A percentile compares a stretch with the other conserved stretches of the same genome.
Evolutionary conservation across 768 basidiomycete species (phyloP).

Genomic region (Lactifluus rugatus): DNA sequence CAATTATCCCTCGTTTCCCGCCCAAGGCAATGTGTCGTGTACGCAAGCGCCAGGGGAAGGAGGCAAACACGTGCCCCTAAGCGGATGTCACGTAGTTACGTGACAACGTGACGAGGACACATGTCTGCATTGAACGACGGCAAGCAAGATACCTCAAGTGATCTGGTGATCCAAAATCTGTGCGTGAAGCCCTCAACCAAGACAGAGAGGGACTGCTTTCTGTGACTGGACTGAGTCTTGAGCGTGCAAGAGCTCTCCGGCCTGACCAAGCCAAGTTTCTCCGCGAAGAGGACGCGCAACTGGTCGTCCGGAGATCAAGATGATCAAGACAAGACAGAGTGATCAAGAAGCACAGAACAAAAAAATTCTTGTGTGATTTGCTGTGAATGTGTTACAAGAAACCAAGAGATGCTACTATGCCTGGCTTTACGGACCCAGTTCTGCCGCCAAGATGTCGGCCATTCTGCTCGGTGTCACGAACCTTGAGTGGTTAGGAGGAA

Average conservation of each 20-base stretch:
- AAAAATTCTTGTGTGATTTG: slow-evolving; percentile 8
- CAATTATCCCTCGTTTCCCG: slow-evolving; percentile 2
- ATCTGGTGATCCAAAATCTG: slow-evolving; percentile 8
- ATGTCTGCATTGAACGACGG: slow-evolving; percentile 13
- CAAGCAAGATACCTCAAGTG: slow-evolving; percentile 15
- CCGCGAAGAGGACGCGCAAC: slow-evolving; percentile 6
- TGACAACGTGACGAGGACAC: slow-evolving; percentile 15
- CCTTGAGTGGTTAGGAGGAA: slow-evolving; percentile 5
- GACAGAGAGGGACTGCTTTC: slow-evolving; percentile 1
- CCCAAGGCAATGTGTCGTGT: not conserved
- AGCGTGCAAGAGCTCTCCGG: slow-evolving; percentile 10
- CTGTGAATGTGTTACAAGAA: slow-evolving; percentile 11
- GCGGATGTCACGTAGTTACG: slow-evolving; percentile 14
- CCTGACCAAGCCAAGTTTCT: slow-evolving; percentile 2
- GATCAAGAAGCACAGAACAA: slow-evolving; percentile 9
- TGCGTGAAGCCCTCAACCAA: slow-evolving; percentile 8
- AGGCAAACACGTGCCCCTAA: slow-evolving; percentile 10
- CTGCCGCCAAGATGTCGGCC: slow-evolving; percentile 4
- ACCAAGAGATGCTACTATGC: slow-evolving; percentile 1
- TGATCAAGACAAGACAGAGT: slow-evolving; percentile 15
- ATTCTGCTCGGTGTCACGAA: not conserved
- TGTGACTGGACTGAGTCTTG: slow-evolving; percentile 14
- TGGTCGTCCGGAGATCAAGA: slow-evolving; percentile 3
- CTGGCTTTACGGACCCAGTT: slow-evolving; percentile 13
- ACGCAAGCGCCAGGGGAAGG: not conserved